Percentiles rank a stretch among this genome's conserved stretches.
Evolutionary conservation across 495 filamentous ascomycete species (phyloP).

Genomic region (Aspergillus funiculosus): DNA sequence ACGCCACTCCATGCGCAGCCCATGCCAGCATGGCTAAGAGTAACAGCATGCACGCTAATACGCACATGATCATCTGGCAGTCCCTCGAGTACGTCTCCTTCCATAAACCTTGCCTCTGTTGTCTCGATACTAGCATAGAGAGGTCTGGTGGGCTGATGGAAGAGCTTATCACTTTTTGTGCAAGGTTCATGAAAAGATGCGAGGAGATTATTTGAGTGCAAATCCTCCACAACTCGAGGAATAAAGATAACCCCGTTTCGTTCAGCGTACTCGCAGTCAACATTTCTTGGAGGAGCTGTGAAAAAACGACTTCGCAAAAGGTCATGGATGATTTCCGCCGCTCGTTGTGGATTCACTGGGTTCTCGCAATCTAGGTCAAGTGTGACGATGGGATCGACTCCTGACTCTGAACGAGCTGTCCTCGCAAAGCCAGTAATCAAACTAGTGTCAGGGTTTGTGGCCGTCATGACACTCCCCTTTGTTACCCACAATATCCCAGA

Average conservation of each 20-base stretch:
- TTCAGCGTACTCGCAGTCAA: conserved; percentile 25
- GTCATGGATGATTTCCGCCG: conserved; percentile 10
- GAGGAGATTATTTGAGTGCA: conserved; percentile 10
- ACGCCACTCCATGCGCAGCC: conserved; percentile 43
- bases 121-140: conserved; percentile 3
- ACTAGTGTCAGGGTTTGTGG: conserved; percentile 19
- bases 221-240: conserved; percentile 22
- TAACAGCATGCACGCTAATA: conserved; percentile 28
- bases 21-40: conserved; percentile 35
- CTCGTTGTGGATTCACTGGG: not conserved
- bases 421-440: conserved; percentile 26
- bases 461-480: conserved; percentile 14
- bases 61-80: conserved; percentile 22
- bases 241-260: conserved; percentile 17
- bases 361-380: conserved; percentile 23
- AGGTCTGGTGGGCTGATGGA: conserved; percentile 10
- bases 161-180: conserved; percentile 7
- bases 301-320: conserved; percentile 19
- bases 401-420: conserved; percentile 31
- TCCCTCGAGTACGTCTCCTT: not conserved
- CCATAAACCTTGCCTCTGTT: conserved; percentile 4
- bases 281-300: not conserved
- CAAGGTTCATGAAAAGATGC: not conserved
- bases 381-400: conserved; percentile 21
- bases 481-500: conserved; percentile 29